Conservation (phyloP, 1,284 basidiomycete genomes). For the Pholiota adiposa region DNA sequence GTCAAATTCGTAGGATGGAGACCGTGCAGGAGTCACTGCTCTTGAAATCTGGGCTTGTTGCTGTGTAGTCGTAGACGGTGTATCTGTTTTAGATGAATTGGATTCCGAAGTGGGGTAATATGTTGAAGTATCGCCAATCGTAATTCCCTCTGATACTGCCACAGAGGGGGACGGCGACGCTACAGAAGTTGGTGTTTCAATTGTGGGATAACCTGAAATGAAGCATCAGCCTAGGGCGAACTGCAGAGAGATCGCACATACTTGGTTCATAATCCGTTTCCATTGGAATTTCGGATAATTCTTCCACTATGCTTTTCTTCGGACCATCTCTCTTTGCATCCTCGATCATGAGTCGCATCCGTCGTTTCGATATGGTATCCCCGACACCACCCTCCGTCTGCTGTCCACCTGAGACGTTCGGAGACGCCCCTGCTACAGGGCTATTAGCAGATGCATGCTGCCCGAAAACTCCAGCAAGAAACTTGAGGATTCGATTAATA, state of each 20-base stretch:
- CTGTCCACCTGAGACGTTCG: slow-evolving; percentile 7
- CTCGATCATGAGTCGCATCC: slow-evolving; percentile 68
- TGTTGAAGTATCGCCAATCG: slow-evolving; percentile 14
- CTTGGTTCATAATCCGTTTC: slow-evolving; percentile 21
- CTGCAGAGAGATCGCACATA: slow-evolving; percentile 2
- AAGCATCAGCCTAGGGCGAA: slow-evolving; percentile 8
- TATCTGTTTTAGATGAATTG: neutral
- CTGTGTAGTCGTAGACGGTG: slow-evolving; percentile 18
- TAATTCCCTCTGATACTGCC: slow-evolving; percentile 18
- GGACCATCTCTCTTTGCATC: slow-evolving; percentile 40
- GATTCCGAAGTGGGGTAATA: slow-evolving; percentile 3
- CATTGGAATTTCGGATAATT: slow-evolving; percentile 23
- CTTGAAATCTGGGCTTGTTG: slow-evolving; percentile 28
- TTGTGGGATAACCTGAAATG: slow-evolving; percentile 28
- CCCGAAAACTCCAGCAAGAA: slow-evolving; percentile 93
- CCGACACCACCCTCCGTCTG: slow-evolving; percentile 16
- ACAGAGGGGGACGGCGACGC: slow-evolving; percentile 29
- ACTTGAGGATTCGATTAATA: slow-evolving; percentile 95
- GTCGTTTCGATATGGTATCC: slow-evolving; percentile 28
- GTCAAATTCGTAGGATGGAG: slow-evolving; percentile 41
- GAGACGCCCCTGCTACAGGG: slow-evolving; percentile 13
- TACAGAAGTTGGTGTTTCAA: slow-evolving; percentile 41
- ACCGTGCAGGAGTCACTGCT: slow-evolving; percentile 32
- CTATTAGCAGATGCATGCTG: slow-evolving; percentile 44
- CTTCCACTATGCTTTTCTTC: slow-evolving; percentile 31